Evolutionary conservation across 495 filamentous ascomycete genomes (phyloP), one percentile per base, ranked within the genome.

Genomic region (Hypomontagnella submonticulosa): DNA sequence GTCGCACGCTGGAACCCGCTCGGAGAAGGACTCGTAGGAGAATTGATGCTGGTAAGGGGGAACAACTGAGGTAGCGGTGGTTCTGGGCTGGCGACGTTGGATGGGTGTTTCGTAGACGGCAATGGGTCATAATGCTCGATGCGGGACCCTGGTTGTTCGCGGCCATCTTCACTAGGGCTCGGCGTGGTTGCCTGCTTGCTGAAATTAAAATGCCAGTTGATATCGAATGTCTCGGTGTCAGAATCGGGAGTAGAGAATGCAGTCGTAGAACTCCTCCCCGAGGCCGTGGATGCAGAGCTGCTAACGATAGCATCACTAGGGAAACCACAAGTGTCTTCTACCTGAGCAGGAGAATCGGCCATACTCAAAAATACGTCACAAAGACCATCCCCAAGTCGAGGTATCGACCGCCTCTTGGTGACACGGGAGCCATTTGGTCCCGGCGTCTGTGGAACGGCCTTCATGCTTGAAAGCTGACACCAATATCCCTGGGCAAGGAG

Each of bases 341-440:
- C 27, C 12, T 19, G 16, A 33, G 36, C 32, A 32, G 33, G 19
- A 9, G 34, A 23, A 54, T 40, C 12, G 16, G n/a, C 3, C n/a
- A 12, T 13, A 19, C 13, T 6, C 12, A n/a, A 9, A 16, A 69
- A 11, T 10, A 64, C 41, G 4, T 58, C 49, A 18, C 46, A 30
- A 12, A 73, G 50, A 32, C 65, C 60, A 46, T 68, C 71, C 1
- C 71, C 71, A 30, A 73, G 68, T 37, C 46, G 64, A 38, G 68
- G 68, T 0, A 46, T 16, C 4, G 61, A 40, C 12, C 55, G 27
- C 19, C 46, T 61, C 53, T 61, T 68, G 13, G 42, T 13, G 1
- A 63, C 61, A 4, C 58, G 40, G 15, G 64, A 69, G 30, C 64
- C 64, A 57, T 57, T 50, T 4, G 68, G 68, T 16, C 56, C 56